These are phyloP conservation scores for Achaetomiella virescens DNA, from an alignment of 495 filamentous ascomycete species.

Conservation along the genomic window DNA sequence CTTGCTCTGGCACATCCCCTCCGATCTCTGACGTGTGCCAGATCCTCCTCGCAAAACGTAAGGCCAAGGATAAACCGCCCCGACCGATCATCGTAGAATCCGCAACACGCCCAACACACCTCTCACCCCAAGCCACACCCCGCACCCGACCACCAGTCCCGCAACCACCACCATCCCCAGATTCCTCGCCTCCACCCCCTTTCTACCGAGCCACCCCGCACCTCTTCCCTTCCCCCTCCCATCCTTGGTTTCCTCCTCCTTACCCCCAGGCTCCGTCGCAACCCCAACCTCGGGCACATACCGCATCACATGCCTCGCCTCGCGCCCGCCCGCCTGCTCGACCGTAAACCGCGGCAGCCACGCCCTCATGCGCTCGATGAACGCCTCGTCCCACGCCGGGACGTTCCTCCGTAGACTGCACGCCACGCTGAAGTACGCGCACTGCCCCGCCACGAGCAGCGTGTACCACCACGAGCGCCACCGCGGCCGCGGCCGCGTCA, in stretches of 20 bases:
- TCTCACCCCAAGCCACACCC: not conserved
- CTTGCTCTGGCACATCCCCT: not conserved
- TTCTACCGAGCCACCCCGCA: conserved; percentile 33
- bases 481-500: conserved; percentile 52
- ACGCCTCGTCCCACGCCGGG: conserved; percentile 50
- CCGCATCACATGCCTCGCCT: too few relatives aligned
- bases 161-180: conserved; percentile 33
- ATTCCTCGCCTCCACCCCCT: conserved; percentile 59
- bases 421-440: conserved; percentile 53
- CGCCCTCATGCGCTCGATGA: conserved; percentile 38
- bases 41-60: not conserved
- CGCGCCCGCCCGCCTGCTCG: not conserved
- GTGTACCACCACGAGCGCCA: conserved; percentile 53
- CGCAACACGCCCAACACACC: not conserved
- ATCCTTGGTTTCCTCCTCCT: conserved; percentile 18
- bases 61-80: not conserved
- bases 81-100: not conserved
- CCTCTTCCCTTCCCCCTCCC: not conserved
- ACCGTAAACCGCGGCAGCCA: conserved; percentile 3
- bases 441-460: conserved; percentile 60
- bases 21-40: not conserved
- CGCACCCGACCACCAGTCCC: not conserved
- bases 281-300: not conserved
- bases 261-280: not conserved
- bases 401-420: conserved; percentile 52